These are phyloP conservation scores for Coleophoma eucalyptorum DNA, from an alignment of 2,329 filamentous ascomycete genomes.

Conservation along the genomic window DNA sequence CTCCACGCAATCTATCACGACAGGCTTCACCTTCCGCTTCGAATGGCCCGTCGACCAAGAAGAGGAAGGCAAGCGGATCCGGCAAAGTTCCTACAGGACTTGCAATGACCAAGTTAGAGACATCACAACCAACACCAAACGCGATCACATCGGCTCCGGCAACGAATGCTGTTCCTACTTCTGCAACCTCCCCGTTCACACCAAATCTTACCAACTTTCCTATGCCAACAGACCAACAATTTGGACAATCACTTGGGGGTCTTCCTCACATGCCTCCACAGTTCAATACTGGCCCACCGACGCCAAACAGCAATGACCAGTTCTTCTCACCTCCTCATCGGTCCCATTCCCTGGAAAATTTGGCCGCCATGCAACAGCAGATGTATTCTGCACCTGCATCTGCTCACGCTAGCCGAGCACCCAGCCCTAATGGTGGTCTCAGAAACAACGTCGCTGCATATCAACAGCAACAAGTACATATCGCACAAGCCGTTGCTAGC, in stretches of 20 bases:
- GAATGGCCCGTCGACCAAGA: conserved; percentile 67
- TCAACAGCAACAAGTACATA: conserved; percentile 33
- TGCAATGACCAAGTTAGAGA: conserved; percentile 80
- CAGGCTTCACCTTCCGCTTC: conserved; percentile 68
- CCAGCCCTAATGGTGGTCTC: conserved; percentile 59
- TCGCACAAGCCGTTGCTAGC: conserved; percentile 41
- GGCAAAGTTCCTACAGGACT: conserved; percentile 68
- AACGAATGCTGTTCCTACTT: conserved; percentile 27
- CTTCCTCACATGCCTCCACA: conserved; percentile 27
- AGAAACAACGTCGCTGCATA: conserved; percentile 41
- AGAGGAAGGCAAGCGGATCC: conserved; percentile 72
- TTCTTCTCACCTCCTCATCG: conserved; percentile 51
- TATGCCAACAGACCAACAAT: conserved; percentile 28
- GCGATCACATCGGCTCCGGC: conserved; percentile 32
- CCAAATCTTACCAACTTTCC: conserved; percentile 42
- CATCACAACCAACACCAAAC: conserved; percentile 34
- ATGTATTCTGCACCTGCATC: conserved; percentile 72
- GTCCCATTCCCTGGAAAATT: conserved; percentile 61
- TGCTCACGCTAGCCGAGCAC: conserved; percentile 71
- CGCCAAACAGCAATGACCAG: conserved; percentile 62
- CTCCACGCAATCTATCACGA: conserved; percentile 63
- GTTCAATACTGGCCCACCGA: conserved; percentile 59
- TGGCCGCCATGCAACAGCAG: conserved; percentile 49
- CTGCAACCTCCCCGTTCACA: conserved; percentile 50
- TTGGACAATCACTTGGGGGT: conserved; percentile 13